Conservation (phyloP, 768 basidiomycete species). For the Naganishia vaughanmartiniae region DNA sequence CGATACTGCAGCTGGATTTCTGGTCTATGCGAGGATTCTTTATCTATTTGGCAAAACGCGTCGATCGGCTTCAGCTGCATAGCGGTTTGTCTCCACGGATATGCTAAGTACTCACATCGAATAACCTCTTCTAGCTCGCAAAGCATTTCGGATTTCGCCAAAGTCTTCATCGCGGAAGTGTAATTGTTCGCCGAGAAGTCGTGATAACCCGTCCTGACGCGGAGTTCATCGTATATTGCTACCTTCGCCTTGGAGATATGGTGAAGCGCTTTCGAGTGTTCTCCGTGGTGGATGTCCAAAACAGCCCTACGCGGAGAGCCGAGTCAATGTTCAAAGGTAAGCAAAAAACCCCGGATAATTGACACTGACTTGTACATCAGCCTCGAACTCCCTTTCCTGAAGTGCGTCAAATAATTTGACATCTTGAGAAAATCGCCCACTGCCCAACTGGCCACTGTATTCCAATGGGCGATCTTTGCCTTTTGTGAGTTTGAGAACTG, state of each 20-base stretch:
- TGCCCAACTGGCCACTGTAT: slow-evolving; percentile 45
- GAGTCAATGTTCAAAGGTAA: not conserved
- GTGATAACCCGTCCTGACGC: slow-evolving; percentile 21
- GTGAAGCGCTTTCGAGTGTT: slow-evolving; percentile 44
- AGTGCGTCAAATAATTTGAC: slow-evolving; percentile 47
- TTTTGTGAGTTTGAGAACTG: slow-evolving; percentile 42
- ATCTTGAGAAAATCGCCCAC: slow-evolving; percentile 49
- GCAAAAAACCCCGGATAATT: not conserved
- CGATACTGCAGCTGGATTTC: slow-evolving; percentile 41
- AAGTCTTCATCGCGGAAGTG: slow-evolving; percentile 40
- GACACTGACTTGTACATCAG: slow-evolving; percentile 44
- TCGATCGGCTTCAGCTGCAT: too few relatives aligned
- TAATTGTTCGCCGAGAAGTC: slow-evolving; percentile 31
- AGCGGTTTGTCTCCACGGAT: too few relatives aligned
- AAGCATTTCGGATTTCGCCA: slow-evolving; percentile 47
- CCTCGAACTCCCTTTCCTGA: slow-evolving; percentile 48
- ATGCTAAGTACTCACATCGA: slow-evolving; percentile 46
- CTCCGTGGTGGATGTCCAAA: slow-evolving; percentile 44
- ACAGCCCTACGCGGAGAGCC: slow-evolving; percentile 37
- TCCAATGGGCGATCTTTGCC: slow-evolving; percentile 46
- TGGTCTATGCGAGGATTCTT: slow-evolving; percentile 32
- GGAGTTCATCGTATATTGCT: slow-evolving; percentile 47
- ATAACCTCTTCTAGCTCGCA: slow-evolving; percentile 51
- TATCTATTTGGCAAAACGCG: slow-evolving; percentile 13
- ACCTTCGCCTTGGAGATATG: slow-evolving; percentile 49